Base-by-base conservation (phyloP, 306 rosid genomes). In the Carpinus viminea region DNA sequence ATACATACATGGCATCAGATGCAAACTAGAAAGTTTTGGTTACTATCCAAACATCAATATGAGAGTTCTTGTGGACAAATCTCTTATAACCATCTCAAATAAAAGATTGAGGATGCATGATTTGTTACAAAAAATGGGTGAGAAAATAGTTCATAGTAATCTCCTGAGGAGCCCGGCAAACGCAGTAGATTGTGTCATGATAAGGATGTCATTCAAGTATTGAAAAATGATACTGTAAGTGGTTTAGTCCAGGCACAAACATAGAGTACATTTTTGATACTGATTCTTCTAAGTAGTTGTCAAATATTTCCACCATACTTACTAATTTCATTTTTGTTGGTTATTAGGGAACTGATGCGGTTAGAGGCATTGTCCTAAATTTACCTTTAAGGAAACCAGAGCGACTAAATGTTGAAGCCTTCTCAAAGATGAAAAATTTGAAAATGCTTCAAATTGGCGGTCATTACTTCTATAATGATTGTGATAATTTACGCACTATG, bases 61-160 rank as follows among this genome's bases (percentile, higher is more conserved):
- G 24, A 41, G 26, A 57, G 77, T 70, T 50, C 77, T 81, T 10
- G 62, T 60, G n/a, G 84, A 76, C 36, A 81, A 81, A 70, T 70
- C 70, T 11, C 47, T 81, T 31, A 18, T 81, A 41, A 76, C 31
- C 17, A 69, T 17, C 0, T 28, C 62, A 12, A 47, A 12, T 12
- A 17, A 64, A 26, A 50, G 26, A 41, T 57, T 81, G 8, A 2
- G 71, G 62, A 76, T 72, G 85, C 85, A 76, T 20, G 85, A 76
- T 60, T 26, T 64, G 36, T 60, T 76, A 52, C 64, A 53, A 76
- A 69, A 76, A 12, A 81, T 81, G 84, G 84, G 77, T 24, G 57
- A 71, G 24, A 24, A 12, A 0, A 60, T 76, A 8, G 80, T 52
- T 76, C 61, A 0, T 34, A 46, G 64, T 41, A 24, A 24, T 24